Evolutionary conservation across 345 rosid genomes (phyloP), one percentile per base, ranked within the genome.

Genomic region (Triadica sebifera): DNA sequence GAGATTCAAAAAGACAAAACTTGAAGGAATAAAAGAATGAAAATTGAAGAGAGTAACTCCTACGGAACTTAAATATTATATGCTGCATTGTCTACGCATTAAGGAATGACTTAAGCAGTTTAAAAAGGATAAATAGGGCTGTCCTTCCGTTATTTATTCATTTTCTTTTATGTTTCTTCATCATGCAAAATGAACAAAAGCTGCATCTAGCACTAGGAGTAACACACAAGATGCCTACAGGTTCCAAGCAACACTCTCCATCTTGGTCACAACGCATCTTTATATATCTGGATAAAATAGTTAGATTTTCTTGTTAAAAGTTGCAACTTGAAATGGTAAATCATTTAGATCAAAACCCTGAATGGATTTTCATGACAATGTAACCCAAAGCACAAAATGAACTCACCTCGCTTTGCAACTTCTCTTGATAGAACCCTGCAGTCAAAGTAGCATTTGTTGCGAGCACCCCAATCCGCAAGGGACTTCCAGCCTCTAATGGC

Each of bases 401-500:
- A 55, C 75, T 60, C 81, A 84, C 88, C 88, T 83, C 85, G 47
- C 60, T 51, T 71, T 74, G 85, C 62, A 87, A 80, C 58, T 83
- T 81, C 70, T 87, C 84, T 78, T 83, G 90, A 79, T 85, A 87
- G 81, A 85, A 81, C 15, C 85, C 86, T 22, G 86, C 86, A 25
- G 45, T 59, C 76, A 86, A 59, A 67, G 73, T 82, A 12, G 85
- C 78, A 75, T 74, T 75, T 1, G 84, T 73, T 9, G 75, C 86
- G 0, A 86, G 84, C 74, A 85, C 72, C 45, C 85, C 90, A 62
- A 85, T 85, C 65, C 83, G 76, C 75, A 83, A 81, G 38, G 81
- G 85, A 65, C 88, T 87, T 37, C 90, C 87, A 57, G 86, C 85
- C 80, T 87, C 86, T 13, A 81, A 75, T 12, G 89, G 89, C 83